phyloP scores from a whole-genome alignment of 164 flowering plant genomes.

The Macadamia tetraphylla region DNA sequence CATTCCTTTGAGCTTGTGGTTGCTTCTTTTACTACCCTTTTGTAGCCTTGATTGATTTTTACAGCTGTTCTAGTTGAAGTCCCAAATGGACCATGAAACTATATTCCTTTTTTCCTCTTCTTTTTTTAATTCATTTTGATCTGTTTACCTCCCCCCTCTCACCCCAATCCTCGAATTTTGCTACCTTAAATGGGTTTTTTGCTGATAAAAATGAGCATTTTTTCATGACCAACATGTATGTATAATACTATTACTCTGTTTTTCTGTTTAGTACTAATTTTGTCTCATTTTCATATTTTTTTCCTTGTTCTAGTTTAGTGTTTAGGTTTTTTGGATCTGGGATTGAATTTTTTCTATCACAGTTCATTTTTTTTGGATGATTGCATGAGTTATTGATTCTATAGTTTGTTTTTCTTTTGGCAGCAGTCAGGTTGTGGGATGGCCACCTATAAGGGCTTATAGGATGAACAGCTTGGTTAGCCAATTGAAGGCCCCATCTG shows the following conservation, averaged over 20 bases:
- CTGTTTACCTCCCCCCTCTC: neutral
- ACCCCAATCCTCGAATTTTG: no score
- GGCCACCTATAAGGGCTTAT: slow-evolving; percentile 84
- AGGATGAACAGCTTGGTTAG: slow-evolving; percentile 71
- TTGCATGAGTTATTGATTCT: neutral
- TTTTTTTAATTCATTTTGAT: neutral
- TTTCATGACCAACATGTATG: no score
- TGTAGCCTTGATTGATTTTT: neutral
- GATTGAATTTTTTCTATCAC: no score
- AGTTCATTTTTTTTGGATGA: neutral
- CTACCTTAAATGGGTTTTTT: neutral
- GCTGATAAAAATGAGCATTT: neutral
- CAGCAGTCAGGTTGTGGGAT: slow-evolving; percentile 89
- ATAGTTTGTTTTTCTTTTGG: slow-evolving; percentile 7
- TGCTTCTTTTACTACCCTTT: neutral
- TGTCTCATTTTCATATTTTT: no score
- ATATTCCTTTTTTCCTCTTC: no score
- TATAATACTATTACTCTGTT: no score
- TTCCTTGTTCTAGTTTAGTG: no score
- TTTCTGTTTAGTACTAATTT: no score
- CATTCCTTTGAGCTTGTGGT: neutral
- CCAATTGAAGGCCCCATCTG: slow-evolving; percentile 42
- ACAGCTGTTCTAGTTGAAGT: neutral
- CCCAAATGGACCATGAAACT: no score
- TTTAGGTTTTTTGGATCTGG: no score